These are phyloP conservation scores for Suhomyces terraborum DNA, from an alignment of 1,139 yeast genomes.

Conservation along the genomic window DNA sequence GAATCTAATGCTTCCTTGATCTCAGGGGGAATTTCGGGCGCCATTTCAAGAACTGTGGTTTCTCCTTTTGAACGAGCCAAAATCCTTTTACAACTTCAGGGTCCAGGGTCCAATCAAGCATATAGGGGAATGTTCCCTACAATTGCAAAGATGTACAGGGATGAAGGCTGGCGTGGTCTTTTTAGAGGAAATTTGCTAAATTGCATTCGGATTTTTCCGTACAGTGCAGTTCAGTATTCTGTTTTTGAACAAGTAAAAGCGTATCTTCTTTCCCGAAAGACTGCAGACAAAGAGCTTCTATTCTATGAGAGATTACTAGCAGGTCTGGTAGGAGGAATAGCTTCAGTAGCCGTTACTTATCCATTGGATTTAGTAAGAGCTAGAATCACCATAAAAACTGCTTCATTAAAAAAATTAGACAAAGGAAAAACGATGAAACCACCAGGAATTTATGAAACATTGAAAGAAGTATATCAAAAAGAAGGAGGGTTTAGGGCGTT, in stretches of 20 bases:
- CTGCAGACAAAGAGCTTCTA: constrained; percentile 31
- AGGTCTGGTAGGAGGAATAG: constrained; percentile 81
- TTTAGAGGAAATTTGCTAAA: constrained; percentile 90
- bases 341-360: constrained; percentile 81
- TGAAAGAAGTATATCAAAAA: constrained; percentile 57
- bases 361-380: constrained; percentile 93
- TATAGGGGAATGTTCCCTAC: constrained; percentile 78
- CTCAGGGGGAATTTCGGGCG: constrained; percentile 76
- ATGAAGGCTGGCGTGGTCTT: constrained; percentile 87
- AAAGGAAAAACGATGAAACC: constrained; percentile 51
- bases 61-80: constrained; percentile 96
- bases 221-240: constrained; percentile 91
- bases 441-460: constrained; percentile 68
- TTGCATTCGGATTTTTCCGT: constrained; percentile 88
- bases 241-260: constrained; percentile 76
- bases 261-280: constrained; percentile 34
- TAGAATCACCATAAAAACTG: constrained; percentile 85
- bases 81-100: constrained; percentile 87
- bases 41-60: constrained; percentile 87
- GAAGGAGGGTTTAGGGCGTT: constrained; percentile 86
- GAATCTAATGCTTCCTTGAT: constrained; percentile 64
- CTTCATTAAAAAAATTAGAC: constrained; percentile 58
- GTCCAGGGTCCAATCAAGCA: constrained; percentile 62
- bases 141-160: constrained; percentile 74
- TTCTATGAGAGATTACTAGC: constrained; percentile 61